Evolutionary conservation across 2,329 filamentous ascomycete species (phyloP).

Genomic region (Fulvia fulva): DNA sequence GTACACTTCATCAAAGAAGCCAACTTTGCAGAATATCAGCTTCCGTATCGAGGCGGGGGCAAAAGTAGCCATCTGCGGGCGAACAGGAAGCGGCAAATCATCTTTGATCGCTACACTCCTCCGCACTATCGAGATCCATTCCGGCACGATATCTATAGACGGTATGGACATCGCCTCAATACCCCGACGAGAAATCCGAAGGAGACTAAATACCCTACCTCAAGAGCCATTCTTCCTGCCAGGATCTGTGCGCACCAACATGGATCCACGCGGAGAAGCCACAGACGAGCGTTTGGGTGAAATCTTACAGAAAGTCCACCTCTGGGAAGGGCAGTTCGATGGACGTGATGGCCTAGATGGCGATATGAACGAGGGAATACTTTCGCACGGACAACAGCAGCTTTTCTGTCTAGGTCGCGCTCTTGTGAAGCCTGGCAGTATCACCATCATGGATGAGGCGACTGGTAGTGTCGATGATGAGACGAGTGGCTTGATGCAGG

Average conservation of each 20-base stretch:
- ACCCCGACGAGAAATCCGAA: conserved; percentile 42
- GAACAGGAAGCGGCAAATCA: conserved; percentile 41
- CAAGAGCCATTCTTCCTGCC: conserved; percentile 50
- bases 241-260: conserved; percentile 29
- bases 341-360: conserved; percentile 2
- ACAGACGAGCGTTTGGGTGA: conserved; percentile 12
- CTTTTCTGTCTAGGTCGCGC: conserved; percentile 61
- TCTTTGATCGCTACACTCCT: conserved; percentile 40
- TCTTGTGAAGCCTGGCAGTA: conserved; percentile 43
- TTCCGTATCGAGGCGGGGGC: conserved; percentile 31
- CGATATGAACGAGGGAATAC: conserved; percentile 28
- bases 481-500: too few relatives aligned
- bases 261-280: conserved; percentile 14
- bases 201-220: conserved; percentile 50
- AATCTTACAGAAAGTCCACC: too few relatives aligned
- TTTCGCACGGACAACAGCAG: conserved; percentile 46
- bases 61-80: conserved; percentile 35
- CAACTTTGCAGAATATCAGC: conserved; percentile 26
- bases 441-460: too few relatives aligned
- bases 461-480: too few relatives aligned
- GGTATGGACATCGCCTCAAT: conserved; percentile 32
- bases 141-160: conserved; percentile 46
- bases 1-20: neutral
- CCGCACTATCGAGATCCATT: conserved; percentile 37
- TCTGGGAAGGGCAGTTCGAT: conserved; percentile 15